These are phyloP conservation scores for Fragilariopsis cylindrus DNA, from an alignment of 108 stramenopile species.

Conservation along the genomic window DNA sequence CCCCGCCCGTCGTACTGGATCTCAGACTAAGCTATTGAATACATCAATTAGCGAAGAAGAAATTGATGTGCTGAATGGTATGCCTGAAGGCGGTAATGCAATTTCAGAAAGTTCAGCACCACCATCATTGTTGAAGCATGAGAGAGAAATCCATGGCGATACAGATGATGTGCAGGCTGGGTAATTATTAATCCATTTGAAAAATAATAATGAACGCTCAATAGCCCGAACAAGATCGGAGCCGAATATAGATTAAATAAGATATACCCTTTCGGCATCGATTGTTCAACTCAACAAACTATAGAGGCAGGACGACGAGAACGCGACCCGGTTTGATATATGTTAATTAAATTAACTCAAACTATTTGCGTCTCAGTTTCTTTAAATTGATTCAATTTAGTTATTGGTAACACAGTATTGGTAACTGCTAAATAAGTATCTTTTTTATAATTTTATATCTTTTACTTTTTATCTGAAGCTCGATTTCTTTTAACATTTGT, in stretches of 20 bases:
- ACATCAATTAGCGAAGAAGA: slow-evolving; percentile 22
- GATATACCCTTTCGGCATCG: no score
- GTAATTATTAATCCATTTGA: neutral
- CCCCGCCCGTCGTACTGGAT: slow-evolving; percentile 6
- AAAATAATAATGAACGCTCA: neutral
- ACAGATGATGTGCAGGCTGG: slow-evolving; percentile 2
- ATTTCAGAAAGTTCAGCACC: neutral
- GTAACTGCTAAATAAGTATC: slow-evolving; percentile 3
- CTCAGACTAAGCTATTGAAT: slow-evolving; percentile 9
- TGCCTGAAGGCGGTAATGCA: slow-evolving; percentile 8
- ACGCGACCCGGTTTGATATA: no score
- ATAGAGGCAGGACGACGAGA: no score
- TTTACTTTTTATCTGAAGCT: neutral
- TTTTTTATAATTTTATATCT: neutral
- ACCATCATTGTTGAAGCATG: neutral
- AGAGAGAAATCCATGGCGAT: neutral
- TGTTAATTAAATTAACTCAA: no score
- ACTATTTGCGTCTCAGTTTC: neutral
- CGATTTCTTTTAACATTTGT: slow-evolving; percentile 1
- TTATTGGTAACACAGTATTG: neutral
- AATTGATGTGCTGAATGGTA: slow-evolving; percentile 8
- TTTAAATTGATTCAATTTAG: slow-evolving; percentile 1
- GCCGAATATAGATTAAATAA: slow-evolving; percentile 14
- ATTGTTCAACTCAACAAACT: no score
- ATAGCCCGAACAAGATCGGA: neutral